These are phyloP conservation scores for Cutaneotrichosporon sp. DNA, from an alignment of 1,284 basidiomycete genomes.

Conservation along the genomic window DNA sequence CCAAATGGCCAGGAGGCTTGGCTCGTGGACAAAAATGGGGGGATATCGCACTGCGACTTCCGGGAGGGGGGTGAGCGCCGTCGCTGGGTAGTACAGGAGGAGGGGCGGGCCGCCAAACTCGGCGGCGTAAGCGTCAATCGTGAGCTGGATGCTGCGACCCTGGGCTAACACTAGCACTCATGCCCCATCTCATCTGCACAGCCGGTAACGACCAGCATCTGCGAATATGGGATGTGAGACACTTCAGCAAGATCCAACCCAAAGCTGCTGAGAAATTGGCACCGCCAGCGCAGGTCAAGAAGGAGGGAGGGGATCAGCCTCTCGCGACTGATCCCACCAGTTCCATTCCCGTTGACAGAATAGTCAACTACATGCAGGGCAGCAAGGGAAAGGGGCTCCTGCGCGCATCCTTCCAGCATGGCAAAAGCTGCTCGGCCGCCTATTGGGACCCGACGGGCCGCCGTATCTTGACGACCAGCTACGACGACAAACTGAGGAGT, in stretches of 20 bases:
- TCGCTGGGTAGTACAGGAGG: conserved; percentile 42
- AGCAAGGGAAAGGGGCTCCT: conserved; percentile 35
- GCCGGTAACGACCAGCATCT: conserved; percentile 44
- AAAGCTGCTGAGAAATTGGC: conserved; percentile 13
- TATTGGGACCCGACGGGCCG: conserved; percentile 52
- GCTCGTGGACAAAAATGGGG: conserved; percentile 50
- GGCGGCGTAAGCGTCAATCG: conserved; percentile 48
- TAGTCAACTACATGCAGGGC: conserved; percentile 20
- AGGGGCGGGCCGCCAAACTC: conserved; percentile 43
- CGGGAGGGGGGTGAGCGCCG: conserved; percentile 34
- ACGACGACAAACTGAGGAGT: conserved; percentile 49
- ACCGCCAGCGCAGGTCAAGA: conserved; percentile 9
- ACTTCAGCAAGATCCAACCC: conserved; percentile 30
- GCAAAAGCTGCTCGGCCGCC: conserved; percentile 49
- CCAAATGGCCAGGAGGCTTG: conserved; percentile 48
- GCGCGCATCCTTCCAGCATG: conserved; percentile 42
- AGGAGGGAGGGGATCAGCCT: conserved; percentile 6
- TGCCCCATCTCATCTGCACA: conserved; percentile 45
- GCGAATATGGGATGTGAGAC: conserved; percentile 47
- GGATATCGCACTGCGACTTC: conserved; percentile 50
- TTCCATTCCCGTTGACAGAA: conserved; percentile 22
- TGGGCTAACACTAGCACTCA: conserved; percentile 28
- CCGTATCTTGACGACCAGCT: conserved; percentile 48
- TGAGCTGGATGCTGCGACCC: no score
- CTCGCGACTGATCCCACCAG: conserved; percentile 23